These are phyloP conservation scores for Fibroporia radiculosa DNA, from an alignment of 768 basidiomycete genomes.

Conservation along the genomic window DNA sequence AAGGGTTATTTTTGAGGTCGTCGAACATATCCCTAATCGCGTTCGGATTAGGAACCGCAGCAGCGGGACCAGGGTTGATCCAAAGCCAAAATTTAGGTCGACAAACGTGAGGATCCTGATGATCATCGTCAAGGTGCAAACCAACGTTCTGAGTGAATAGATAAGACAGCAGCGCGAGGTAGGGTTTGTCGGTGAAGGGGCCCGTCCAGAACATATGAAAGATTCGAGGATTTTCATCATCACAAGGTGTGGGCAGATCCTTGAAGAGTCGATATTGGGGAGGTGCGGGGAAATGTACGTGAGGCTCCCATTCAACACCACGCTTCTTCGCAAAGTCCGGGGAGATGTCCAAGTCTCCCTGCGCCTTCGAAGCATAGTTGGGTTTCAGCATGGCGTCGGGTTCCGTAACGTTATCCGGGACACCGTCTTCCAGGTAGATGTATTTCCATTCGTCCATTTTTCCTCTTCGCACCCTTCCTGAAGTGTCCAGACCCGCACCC, in stretches of 20 bases:
- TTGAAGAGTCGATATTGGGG: constrained; percentile 49
- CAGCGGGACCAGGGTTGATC: constrained; percentile 98
- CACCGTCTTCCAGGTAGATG: constrained; percentile 65
- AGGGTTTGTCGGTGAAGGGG: constrained; percentile 97
- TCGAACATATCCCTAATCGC: constrained; percentile 80
- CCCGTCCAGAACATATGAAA: constrained; percentile 99
- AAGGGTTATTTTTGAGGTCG: constrained; percentile 76
- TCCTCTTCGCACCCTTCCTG: constrained; percentile 63
- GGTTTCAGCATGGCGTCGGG: constrained; percentile 22
- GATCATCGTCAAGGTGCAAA: constrained; percentile 52
- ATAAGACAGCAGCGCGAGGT: constrained; percentile 90
- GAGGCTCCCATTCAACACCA: constrained; percentile 54
- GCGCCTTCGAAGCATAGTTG: constrained; percentile 21
- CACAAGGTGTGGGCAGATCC: constrained; percentile 58
- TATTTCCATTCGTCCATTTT: constrained; percentile 83
- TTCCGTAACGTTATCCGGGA: constrained; percentile 31
- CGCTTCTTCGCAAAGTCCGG: constrained; percentile 50
- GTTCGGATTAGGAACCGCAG: constrained; percentile 76
- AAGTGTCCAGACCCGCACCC: constrained; percentile 83
- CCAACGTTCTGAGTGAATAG: constrained; percentile 93
- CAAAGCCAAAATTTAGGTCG: constrained; percentile 95
- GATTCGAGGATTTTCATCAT: constrained; percentile 75
- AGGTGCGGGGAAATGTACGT: constrained; percentile 42
- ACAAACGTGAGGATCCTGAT: constrained; percentile 51
- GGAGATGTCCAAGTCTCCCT: constrained; percentile 37